These are phyloP conservation scores for Haberlea rhodopensis DNA, from an alignment of 257 asterid species.

Conservation along the genomic window DNA sequence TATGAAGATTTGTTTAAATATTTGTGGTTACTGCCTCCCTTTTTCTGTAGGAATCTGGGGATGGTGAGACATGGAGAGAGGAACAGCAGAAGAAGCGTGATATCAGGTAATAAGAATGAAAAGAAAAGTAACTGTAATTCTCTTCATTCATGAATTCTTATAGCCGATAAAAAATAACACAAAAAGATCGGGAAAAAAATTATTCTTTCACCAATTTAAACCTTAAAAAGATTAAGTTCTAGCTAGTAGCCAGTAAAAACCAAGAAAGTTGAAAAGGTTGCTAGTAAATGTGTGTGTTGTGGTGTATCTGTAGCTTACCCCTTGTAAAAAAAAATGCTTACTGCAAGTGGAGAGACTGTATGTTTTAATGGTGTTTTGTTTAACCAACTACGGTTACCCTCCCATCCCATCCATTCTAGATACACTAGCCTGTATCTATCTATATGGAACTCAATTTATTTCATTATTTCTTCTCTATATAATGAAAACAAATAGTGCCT, in stretches of 20 bases:
- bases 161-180: constrained; percentile 9
- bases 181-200: neutral
- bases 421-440: constrained; percentile 4
- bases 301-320: constrained; percentile 23
- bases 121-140: constrained; percentile 16
- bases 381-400: constrained; percentile 34
- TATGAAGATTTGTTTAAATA: neutral
- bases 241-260: neutral
- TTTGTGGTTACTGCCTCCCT: neutral
- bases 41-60: constrained; percentile 39
- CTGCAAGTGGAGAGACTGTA: constrained; percentile 34
- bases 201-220: neutral
- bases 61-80: constrained; percentile 30
- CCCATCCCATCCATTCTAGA: constrained; percentile 40
- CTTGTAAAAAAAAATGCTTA: constrained; percentile 20
- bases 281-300: neutral
- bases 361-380: constrained; percentile 30
- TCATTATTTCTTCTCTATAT: constrained; percentile 17
- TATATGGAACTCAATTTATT: constrained; percentile 15
- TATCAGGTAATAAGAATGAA: constrained; percentile 40
- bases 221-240: too few relatives aligned
- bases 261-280: constrained; percentile 6
- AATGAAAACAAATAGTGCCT: constrained; percentile 30
- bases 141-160: constrained; percentile 30
- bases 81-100: constrained; percentile 31